Conservation (phyloP, 139 green algal genomes). For the Edaphochlamys debaryana region DNA sequence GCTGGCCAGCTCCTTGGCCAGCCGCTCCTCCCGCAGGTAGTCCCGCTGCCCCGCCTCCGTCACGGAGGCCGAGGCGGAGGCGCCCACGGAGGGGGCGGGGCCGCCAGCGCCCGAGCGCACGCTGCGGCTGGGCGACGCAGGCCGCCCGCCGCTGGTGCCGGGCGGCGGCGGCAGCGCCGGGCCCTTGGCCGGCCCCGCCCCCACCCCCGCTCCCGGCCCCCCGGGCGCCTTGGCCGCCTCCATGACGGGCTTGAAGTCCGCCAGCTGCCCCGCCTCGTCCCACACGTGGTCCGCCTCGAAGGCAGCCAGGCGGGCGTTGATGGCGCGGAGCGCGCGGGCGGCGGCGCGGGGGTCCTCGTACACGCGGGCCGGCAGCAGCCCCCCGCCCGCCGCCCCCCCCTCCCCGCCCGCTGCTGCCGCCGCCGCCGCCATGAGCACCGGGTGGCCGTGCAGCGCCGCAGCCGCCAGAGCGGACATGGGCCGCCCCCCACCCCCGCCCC, state of each 20-base stretch:
- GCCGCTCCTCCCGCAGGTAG: constrained; percentile 49
- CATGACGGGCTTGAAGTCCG: constrained; percentile 31
- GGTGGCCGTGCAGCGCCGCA: constrained; percentile 23
- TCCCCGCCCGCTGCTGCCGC: not conserved
- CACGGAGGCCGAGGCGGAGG: too few relatives aligned
- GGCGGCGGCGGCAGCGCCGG: too few relatives aligned
- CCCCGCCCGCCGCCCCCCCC: not conserved
- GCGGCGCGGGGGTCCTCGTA: constrained; percentile 22
- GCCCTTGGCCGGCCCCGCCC: too few relatives aligned
- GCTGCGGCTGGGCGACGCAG: constrained; percentile 3
- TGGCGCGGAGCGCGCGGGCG: constrained; percentile 24
- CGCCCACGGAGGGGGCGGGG: not conserved
- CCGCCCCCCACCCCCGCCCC: too few relatives aligned
- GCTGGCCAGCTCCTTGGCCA: constrained; percentile 44
- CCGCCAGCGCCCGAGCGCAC: not conserved
- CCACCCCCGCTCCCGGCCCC: too few relatives aligned
- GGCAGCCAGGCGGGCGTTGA: constrained; percentile 29
- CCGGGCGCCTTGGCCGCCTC: not conserved
- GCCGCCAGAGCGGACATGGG: constrained; percentile 6
- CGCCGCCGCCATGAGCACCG: not conserved
- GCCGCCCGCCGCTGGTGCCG: not conserved
- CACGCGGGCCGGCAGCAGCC: constrained; percentile 17
- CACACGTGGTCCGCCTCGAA: constrained; percentile 38
- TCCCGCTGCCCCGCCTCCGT: constrained; percentile 31
- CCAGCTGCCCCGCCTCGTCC: constrained; percentile 11